Evolutionary conservation across 2,329 filamentous ascomycete genomes (phyloP).

Genomic region (Hypoxylon sp.): DNA sequence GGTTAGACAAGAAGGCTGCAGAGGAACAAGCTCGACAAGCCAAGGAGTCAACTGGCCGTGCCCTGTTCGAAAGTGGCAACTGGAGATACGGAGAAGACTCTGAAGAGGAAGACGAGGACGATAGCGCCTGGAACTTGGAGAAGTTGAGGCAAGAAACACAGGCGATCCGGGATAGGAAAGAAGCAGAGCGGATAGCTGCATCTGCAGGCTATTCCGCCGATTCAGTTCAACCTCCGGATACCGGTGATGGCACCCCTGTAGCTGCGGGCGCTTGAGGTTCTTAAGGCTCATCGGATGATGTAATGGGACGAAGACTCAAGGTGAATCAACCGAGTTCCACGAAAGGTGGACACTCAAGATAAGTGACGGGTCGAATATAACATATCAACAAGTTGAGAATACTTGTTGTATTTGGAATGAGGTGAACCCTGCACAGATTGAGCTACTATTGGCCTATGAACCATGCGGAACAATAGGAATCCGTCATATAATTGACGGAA

Average conservation of each 20-base stretch:
- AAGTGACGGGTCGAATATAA: conserved; percentile 39
- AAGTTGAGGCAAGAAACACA: conserved; percentile 90
- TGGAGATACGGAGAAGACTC: conserved; percentile 80
- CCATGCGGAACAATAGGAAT: conserved; percentile 40
- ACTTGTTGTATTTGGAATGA: conserved; percentile 27
- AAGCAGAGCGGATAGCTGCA: conserved; percentile 76
- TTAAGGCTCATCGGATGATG: conserved; percentile 4
- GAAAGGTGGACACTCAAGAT: conserved; percentile 22
- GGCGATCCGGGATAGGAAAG: conserved; percentile 78
- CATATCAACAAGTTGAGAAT: conserved; percentile 21
- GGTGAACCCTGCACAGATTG: conserved; percentile 24
- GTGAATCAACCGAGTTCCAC: conserved; percentile 22
- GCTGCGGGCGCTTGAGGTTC: conserved; percentile 41
- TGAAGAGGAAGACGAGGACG: conserved; percentile 69
- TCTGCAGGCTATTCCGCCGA: conserved; percentile 58
- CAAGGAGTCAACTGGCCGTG: conserved; percentile 95
- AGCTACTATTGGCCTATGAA: conserved; percentile 43
- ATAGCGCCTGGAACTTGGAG: conserved; percentile 81
- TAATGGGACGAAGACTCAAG: conserved; percentile 15
- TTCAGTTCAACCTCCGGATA: conserved; percentile 51
- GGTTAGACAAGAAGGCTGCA: conserved; percentile 94
- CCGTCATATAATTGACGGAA: conserved; percentile 26
- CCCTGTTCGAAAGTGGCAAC: conserved; percentile 96
- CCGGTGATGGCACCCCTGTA: conserved; percentile 58
- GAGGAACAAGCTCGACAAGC: conserved; percentile 91